Base-by-base conservation (phyloP, 768 basidiomycete species). In the Sistotremastrum suecicum region DNA sequence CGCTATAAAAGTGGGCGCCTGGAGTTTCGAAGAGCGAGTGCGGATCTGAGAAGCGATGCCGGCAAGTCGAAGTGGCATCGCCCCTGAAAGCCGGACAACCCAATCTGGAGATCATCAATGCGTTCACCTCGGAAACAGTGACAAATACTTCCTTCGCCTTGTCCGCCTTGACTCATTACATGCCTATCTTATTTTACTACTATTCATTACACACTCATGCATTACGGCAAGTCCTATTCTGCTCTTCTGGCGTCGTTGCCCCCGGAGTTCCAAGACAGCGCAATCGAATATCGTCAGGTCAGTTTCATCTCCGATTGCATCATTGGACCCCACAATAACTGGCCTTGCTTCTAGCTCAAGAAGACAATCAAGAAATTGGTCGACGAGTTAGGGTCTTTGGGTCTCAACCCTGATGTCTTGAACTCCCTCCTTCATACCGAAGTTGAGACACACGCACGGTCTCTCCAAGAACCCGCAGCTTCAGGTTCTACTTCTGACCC, bases 341-440 rank as follows among this genome's bases (percentile, higher is more conserved):
- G 32, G 28, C 6, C 35, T 42, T 34, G 20, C 12, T 40, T 51
- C 37, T 53, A 94, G 84, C 77, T 97, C 46, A 95, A 97, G 65
- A 89, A 85, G 54, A 65, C 92, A 32, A 91, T 97, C 53, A 84
- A 86, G 51, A 72, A 80, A 56, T 75, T 90, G 35, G 86, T 84
- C 1, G 61, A 65, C 7, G 91, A 97, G 60, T 76, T 97, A 11
- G 68, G 74, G 3, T 70, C 74, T 2, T 65, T 89, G 28, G 91
- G 86, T 0, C 59, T 76, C n/a, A 65, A 64, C 47, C 76, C 76
- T 4, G 55, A 61, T 6, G 55, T 74, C 0, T 60, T 78, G 9
- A 72, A 72, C 0, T 61, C 68, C 42, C 59, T 71, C 20, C 58
- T 72, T 11, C 59, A 54, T 49, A 48, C 5, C 20, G 50, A 11